Base-by-base conservation (phyloP, 164 flowering plant species). In the Taxillus chinensis region DNA sequence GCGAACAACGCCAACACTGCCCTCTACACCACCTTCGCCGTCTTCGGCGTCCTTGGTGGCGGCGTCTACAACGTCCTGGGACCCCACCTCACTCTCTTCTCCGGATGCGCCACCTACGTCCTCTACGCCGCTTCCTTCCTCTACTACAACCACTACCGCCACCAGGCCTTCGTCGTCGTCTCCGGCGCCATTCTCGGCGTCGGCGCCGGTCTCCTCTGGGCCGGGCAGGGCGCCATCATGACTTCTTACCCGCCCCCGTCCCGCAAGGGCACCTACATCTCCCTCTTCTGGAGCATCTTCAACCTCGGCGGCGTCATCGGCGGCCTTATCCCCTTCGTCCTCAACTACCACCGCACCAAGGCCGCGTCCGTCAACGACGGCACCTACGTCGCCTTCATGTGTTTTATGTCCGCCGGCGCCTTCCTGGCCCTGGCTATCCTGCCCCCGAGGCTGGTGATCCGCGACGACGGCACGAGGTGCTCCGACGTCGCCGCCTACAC, bases 271-370 rank as follows among this genome's bases (percentile, higher is more conserved):
- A 78, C 81, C 16, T 93, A 86, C 62, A 88, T 93, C 3, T 78
- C 97, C 2, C 45, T 87, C 41, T 90, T 93, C 63, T 93, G 99
- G 99, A 77, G 88, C 49, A 84, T 87, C 46, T 93, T 89, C 76
- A 93, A 90, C 70, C 61, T 90, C 82, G 99, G 99, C 13, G 99
- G 97, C 41, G 96, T 93, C 43, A 80, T 93, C 53, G 99, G 99
- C 39, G 97, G 99, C 5, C 70, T 90, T 1, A 83, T 93, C 48
- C 99, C 98, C 0, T 89, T 93, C 63, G 38, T 79, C 7, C 64
- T 80, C 10, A 93, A 93, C 72, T 90, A 83, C 72, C 39, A 86
- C 42, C 73, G 96, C 5, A 57, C 50, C 12, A 68, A 69, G 6
- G 90, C 92, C 8, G 71, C 63, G 8, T 80, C 96, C 0, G 97